phyloP scores from a whole-genome alignment of 495 filamentous ascomycete species.

The Chaetomium fimeti region DNA sequence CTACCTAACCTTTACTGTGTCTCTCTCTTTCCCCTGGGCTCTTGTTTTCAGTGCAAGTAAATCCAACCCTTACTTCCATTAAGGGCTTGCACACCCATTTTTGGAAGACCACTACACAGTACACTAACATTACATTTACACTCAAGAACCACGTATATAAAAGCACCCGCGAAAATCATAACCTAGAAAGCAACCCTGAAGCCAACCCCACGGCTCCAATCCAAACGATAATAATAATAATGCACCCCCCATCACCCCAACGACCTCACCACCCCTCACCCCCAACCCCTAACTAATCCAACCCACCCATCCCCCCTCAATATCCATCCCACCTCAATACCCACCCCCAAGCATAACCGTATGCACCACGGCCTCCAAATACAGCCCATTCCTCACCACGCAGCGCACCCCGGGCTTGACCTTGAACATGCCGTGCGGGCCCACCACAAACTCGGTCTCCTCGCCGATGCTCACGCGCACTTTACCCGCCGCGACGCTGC shows the following conservation, averaged over 20 bases:
- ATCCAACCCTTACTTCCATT: too few species aligned
- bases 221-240: neutral
- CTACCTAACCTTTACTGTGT: too few species aligned
- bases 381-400: conserved; percentile 33
- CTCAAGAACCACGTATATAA: neutral
- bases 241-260: neutral
- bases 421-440: conserved; percentile 34
- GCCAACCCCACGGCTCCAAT: too few species aligned
- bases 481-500: conserved; percentile 40
- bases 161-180: too few species aligned
- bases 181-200: too few species aligned
- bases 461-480: conserved; percentile 31
- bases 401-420: conserved; percentile 31
- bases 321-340: conserved; percentile 6
- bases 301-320: neutral
- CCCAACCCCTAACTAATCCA: neutral
- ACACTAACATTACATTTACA: neutral
- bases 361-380: conserved; percentile 40
- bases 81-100: too few species aligned
- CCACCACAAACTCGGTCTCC: conserved; percentile 38
- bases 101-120: too few species aligned
- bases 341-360: conserved; percentile 27
- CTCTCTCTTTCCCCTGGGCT: too few species aligned
- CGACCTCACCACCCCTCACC: neutral
- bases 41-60: too few species aligned